Evolutionary conservation across 2,329 filamentous ascomycete species (phyloP), one percentile per base, ranked within the genome.

Genomic region (Epichloe gansuensis): DNA sequence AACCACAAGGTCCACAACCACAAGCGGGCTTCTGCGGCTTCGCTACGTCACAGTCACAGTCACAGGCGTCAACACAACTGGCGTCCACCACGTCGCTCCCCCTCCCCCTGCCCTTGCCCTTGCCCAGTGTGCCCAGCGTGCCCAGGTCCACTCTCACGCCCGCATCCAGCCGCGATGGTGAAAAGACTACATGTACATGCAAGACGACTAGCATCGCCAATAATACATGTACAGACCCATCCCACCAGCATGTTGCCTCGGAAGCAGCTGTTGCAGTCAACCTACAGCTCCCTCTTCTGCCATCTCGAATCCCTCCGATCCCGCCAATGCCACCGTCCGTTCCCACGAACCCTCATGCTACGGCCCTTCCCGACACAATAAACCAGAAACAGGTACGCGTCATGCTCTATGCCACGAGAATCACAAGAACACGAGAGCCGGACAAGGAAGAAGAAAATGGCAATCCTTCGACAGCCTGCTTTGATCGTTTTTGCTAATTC

Each of bases 311-410:
- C 9, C 47, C 31, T 27, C 48, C 27, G 17, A 44, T 46, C 23
- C 45, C 49, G 15, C 49, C 49, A 46, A 54, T 54, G 41, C 52
- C 53, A 40, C 48, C 53, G 4, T 41, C 41, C 21, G 23, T 21
- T 9, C 36, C 47, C 31, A 12, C 47, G 27, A 44, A 47, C n/a
- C 34, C 17, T 42, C 36, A 35, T 46, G 21, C 40, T 15, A 38
- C 50, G 49, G 34, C 46, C 21, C 31, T 36, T 36, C 12, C 46
- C 17, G 13, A 42, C 38, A 23, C 53, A 11, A 7, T 40, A 23
- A 35, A n/a, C 42, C 53, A 56, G 50, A 55, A 53, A 48, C 54
- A 58, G 53, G 54, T 57, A 44, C 21, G 53, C 23, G 27, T 23
- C 31, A 21, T 17, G 21, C 13, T 31, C 7, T 25, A 45, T 36